These are phyloP conservation scores for Hylodesmum podocarpum DNA, from an alignment of 306 rosid species.

Conservation along the genomic window DNA sequence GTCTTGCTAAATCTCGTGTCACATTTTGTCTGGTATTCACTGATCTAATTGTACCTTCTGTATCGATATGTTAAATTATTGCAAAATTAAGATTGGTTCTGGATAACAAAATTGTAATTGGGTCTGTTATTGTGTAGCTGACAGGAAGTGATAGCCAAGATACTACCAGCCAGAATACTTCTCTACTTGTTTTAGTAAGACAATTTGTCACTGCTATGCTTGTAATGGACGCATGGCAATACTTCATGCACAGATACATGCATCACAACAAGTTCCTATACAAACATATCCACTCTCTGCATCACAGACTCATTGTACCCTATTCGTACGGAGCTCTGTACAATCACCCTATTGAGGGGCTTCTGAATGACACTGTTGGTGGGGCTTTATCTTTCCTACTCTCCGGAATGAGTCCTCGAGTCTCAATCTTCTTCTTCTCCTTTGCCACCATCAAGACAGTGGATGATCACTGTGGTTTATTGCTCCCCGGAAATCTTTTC, in stretches of 20 bases:
- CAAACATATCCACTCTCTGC: constrained; percentile 93
- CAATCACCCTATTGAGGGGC: constrained; percentile 97
- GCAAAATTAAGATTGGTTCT: constrained; percentile 16
- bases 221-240: constrained; percentile 96
- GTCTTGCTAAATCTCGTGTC: not conserved
- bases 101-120: constrained; percentile 15
- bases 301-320: constrained; percentile 86
- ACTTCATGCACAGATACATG: constrained; percentile 97
- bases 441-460: constrained; percentile 93
- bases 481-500: constrained; percentile 91
- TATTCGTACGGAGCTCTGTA: constrained; percentile 93
- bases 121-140: constrained; percentile 50
- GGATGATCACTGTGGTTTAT: constrained; percentile 91
- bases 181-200: constrained; percentile 49
- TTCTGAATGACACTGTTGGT: constrained; percentile 88
- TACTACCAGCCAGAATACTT: constrained; percentile 37
- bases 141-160: constrained; percentile 55
- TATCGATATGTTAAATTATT: not conserved
- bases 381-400: constrained; percentile 88
- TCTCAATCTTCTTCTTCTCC: constrained; percentile 94
- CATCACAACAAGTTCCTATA: constrained; percentile 92
- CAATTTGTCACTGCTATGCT: constrained; percentile 86
- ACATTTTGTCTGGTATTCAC: not conserved
- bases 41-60: not conserved
- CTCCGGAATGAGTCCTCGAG: constrained; percentile 89